These are phyloP conservation scores for Chenopodium quinoa DNA, from an alignment of 148 eudicot species.

Conservation along the genomic window DNA sequence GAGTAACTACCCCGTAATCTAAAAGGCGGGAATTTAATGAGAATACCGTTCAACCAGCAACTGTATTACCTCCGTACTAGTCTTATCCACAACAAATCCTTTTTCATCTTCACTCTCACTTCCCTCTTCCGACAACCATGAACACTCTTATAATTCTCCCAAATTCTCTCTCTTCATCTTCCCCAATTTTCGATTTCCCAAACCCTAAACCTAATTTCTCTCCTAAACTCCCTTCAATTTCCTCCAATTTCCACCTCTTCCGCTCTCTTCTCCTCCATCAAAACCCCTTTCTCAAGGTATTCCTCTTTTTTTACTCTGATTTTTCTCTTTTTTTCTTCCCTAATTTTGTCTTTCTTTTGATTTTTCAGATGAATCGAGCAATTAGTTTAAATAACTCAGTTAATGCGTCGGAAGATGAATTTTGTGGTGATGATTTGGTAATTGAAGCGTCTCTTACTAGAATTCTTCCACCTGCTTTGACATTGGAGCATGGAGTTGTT, in stretches of 20 bases:
- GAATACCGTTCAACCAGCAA: not conserved
- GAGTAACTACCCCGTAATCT: too few species aligned
- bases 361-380: constrained; percentile 10
- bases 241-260: constrained; percentile 11
- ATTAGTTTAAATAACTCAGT: constrained; percentile 10
- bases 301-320: not conserved
- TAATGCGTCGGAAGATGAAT: constrained; percentile 31
- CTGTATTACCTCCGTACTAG: not conserved
- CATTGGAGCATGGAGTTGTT: constrained; percentile 65
- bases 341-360: not conserved
- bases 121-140: not conserved
- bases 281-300: constrained; percentile 11
- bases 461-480: constrained; percentile 70
- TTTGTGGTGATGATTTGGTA: constrained; percentile 36
- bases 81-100: not conserved
- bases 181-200: constrained; percentile 11
- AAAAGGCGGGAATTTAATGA: not conserved
- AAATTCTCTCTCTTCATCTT: constrained; percentile 3
- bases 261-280: not conserved
- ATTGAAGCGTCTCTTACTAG: constrained; percentile 62
- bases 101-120: not conserved
- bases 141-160: not conserved
- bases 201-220: not conserved
- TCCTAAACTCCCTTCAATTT: not conserved
- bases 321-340: not conserved